Evolutionary conservation across 805 yeast species (phyloP).

Genomic region (Komagataella ulmi): DNA sequence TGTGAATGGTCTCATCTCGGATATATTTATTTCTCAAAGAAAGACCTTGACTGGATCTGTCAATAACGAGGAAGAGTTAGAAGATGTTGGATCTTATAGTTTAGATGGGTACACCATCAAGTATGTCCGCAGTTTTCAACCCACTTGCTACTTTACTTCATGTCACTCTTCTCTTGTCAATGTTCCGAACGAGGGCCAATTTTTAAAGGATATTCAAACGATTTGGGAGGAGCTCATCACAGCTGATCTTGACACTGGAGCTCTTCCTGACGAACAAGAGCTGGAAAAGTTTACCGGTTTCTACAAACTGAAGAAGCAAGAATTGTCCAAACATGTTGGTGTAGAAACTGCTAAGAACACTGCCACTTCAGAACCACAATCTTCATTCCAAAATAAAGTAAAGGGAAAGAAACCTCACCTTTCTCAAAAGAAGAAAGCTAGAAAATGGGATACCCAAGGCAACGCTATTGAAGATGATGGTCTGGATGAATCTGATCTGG

Average conservation of each 20-base stretch:
- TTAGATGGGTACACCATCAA: conserved; percentile 30
- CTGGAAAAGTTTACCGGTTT: conserved; percentile 23
- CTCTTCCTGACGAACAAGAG: conserved; percentile 4
- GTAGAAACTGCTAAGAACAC: neutral
- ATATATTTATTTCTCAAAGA: conserved; percentile 29
- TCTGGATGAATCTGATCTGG: conserved; percentile 28
- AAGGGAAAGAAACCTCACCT: conserved; percentile 6
- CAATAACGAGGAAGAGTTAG: conserved; percentile 10
- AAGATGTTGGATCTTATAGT: conserved; percentile 15
- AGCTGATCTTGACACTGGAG: conserved; percentile 8
- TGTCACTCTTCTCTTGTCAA: conserved; percentile 20
- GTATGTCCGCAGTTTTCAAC: conserved; percentile 25
- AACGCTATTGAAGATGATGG: conserved; percentile 27
- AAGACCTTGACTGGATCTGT: conserved; percentile 10
- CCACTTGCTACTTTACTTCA: conserved; percentile 23
- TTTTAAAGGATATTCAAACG: conserved; percentile 16
- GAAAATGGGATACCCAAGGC: conserved; percentile 64
- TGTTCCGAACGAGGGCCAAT: conserved; percentile 21
- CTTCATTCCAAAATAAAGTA: conserved; percentile 6
- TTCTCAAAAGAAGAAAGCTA: conserved; percentile 22
- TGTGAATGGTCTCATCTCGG: conserved; percentile 34
- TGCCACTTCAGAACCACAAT: neutral
- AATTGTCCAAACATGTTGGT: conserved; percentile 11
- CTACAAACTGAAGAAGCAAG: conserved; percentile 21
- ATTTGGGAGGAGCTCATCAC: conserved; percentile 18